These are phyloP conservation scores for Lecanosticta acicola DNA, from an alignment of 2,329 filamentous ascomycete genomes.

Conservation along the genomic window DNA sequence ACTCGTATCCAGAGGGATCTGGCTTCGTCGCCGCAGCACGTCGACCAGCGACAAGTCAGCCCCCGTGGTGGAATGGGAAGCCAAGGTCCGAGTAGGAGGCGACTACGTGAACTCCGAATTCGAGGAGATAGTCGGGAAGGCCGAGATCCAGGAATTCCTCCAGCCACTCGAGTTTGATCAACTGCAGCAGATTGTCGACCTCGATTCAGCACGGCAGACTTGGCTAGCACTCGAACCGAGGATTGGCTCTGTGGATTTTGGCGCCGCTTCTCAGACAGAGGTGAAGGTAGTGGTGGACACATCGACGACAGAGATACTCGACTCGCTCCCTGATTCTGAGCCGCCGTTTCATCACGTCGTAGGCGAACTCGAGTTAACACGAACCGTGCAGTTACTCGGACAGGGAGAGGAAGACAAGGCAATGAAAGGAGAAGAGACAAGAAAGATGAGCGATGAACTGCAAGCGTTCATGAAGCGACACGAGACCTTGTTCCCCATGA, in stretches of 20 bases:
- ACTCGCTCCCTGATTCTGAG: neutral
- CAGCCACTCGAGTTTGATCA: neutral
- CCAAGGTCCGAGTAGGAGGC: conserved; percentile 14
- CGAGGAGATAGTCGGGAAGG: conserved; percentile 9
- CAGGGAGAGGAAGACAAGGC: neutral
- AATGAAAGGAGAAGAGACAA: neutral
- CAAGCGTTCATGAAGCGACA: conserved; percentile 10
- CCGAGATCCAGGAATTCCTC: neutral
- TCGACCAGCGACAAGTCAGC: neutral
- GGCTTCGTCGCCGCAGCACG: conserved; percentile 11
- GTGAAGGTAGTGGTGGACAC: conserved; percentile 11
- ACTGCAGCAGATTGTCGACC: conserved; percentile 1
- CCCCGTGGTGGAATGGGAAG: conserved; percentile 10
- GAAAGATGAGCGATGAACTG: conserved; percentile 6
- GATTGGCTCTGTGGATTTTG: neutral
- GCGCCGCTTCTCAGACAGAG: neutral
- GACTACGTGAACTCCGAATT: conserved; percentile 15
- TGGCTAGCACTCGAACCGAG: conserved; percentile 5
- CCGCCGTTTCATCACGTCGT: conserved; percentile 8
- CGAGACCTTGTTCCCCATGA: conserved; percentile 2
- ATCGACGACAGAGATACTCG: neutral
- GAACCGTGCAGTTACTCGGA: neutral
- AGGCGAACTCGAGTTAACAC: conserved; percentile 16
- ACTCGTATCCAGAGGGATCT: conserved; percentile 13
- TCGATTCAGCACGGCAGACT: conserved; percentile 8